A percentile compares a stretch with the other conserved stretches of the same genome.
phyloP scores from a whole-genome alignment of 805 yeast genomes.

The Starmera quercuum region DNA sequence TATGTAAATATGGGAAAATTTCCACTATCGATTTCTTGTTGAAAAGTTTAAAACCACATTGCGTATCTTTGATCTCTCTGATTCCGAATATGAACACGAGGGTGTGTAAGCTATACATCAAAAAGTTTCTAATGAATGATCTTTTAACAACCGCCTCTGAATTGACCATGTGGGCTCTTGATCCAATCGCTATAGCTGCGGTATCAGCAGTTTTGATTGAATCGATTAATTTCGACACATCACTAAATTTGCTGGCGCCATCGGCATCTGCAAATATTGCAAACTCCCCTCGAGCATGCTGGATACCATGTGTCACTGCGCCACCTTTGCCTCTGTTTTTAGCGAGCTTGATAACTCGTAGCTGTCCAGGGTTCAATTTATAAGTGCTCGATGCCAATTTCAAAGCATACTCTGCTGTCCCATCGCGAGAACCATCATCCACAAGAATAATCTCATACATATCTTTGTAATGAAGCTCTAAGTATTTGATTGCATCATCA shows the following conservation, averaged over 20 bases:
- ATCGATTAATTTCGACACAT: constrained; percentile 44
- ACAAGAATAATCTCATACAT: constrained; percentile 76
- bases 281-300: constrained; percentile 62
- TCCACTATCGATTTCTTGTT: constrained; percentile 54
- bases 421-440: constrained; percentile 88
- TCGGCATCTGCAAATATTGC: constrained; percentile 95
- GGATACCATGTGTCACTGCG: constrained; percentile 91
- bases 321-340: constrained; percentile 93
- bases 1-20: constrained; percentile 88
- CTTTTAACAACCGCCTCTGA: constrained; percentile 97
- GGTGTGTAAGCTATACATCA: constrained; percentile 89
- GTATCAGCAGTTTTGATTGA: constrained; percentile 25
- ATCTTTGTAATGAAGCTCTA: constrained; percentile 30
- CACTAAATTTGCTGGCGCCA: constrained; percentile 84
- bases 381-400: constrained; percentile 40
- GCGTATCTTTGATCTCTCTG: constrained; percentile 82
- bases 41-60: constrained; percentile 94
- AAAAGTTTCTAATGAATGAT: constrained; percentile 75
- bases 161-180: constrained; percentile 93
- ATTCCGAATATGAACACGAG: constrained; percentile 87
- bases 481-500: constrained; percentile 54
- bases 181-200: constrained; percentile 77
- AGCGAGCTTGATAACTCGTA: constrained; percentile 64
- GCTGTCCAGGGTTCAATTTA: constrained; percentile 43
- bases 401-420: constrained; percentile 67